Evolutionary conservation across 1,284 basidiomycete species (phyloP), one percentile per base, ranked within the genome.

Genomic region (Gymnopus androsaceus): DNA sequence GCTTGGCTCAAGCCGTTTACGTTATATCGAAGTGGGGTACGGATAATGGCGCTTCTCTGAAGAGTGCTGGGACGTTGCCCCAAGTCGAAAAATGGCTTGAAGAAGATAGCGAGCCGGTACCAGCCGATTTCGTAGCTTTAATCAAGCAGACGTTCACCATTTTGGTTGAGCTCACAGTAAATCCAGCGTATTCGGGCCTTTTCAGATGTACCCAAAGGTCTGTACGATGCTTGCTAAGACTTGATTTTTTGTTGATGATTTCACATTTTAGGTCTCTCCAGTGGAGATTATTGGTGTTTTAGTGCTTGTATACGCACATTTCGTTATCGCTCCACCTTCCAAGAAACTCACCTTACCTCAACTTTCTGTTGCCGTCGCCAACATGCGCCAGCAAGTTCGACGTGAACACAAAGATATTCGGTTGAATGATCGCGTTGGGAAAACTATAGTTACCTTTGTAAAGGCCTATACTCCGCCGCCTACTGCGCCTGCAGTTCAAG

Each of bases 211-310:
- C 7, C 15, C 34, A 2, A 57, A 48, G 45, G 53, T 40, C 4
- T 14, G 34, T 36, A 17, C 21, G 21, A 7, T 21, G 9, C 34
- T 53, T 28, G 17, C 17, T 14, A n/a, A 1, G 40, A 15, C 41
- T 17, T n/a, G n/a, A 27, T 8, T n/a, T 14, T 5, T 7, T 31
- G 17, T 15, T 23, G 11, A 23, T 14, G 25, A 46, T 25, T 17
- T 25, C 19, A 36, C 17, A 11, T 30, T 19, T 6, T 17, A 80
- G 40, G 75, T 88, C 4, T 75, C 84, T 0, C 87, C 87, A 0
- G 72, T 87, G 37, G 87, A 89, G 66, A 80, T 89, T 56, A 74
- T 86, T 30, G 69, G 76, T 60, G 78, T 81, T 46, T 69, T 70
- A 9, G 57, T 87, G 1, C 67, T 88, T 33, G 76, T 88, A n/a